phyloP scores from a whole-genome alignment of 768 basidiomycete species.

The Paxillus ammoniavirescens region DNA sequence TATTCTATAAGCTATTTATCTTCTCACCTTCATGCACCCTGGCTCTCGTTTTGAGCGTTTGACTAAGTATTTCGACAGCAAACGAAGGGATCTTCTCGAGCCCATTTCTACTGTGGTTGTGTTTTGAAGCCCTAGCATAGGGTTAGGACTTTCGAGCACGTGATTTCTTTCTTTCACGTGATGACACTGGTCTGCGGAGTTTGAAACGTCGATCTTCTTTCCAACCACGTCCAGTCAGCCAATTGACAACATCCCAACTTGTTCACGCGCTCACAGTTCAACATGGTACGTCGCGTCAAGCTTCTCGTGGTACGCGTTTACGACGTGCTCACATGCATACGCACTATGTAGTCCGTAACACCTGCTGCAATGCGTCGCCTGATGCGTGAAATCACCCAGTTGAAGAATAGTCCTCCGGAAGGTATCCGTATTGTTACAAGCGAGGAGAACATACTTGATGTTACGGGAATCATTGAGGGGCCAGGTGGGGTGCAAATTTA shows the following conservation, averaged over 20 bases:
- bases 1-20: slow-evolving; percentile 8
- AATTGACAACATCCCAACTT: slow-evolving; percentile 9
- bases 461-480: slow-evolving; percentile 86
- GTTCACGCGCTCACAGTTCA: slow-evolving; percentile 3
- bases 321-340: background rate
- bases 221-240: slow-evolving; percentile 19
- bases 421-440: slow-evolving; percentile 86
- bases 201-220: slow-evolving; percentile 24
- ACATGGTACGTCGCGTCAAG: slow-evolving; percentile 22
- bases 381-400: slow-evolving; percentile 81
- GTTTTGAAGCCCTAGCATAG: slow-evolving; percentile 2
- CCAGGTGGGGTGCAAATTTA: slow-evolving; percentile 59
- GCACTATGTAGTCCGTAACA: slow-evolving; percentile 34
- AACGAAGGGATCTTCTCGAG: no score
- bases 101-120: background rate
- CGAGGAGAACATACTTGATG: slow-evolving; percentile 86
- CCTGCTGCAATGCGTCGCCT: slow-evolving; percentile 76
- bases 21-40: background rate
- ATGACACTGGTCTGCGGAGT: slow-evolving; percentile 20
- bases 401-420: slow-evolving; percentile 82
- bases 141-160: slow-evolving; percentile 17
- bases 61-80: background rate
- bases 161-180: slow-evolving; percentile 29
- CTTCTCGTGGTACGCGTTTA: background rate
- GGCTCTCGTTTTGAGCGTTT: background rate